A percentile compares a stretch with the other conserved stretches of the same genome.
Evolutionary conservation across 2,329 filamentous ascomycete species (phyloP).

Genomic region (Diaporthe aspalathi): DNA sequence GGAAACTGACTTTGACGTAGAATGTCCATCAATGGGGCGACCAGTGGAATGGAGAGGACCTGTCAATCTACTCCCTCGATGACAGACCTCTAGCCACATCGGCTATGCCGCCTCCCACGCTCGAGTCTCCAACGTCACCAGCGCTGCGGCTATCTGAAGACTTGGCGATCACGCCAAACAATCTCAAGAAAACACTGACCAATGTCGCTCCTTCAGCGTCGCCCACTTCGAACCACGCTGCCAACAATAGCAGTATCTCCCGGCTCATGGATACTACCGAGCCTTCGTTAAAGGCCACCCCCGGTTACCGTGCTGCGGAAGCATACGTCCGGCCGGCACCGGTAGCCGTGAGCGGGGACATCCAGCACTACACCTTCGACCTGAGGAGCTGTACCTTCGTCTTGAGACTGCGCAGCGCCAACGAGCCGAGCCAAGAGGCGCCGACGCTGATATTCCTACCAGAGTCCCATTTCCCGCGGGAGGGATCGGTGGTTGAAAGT

Average conservation of each 20-base stretch:
- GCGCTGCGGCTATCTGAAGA: conserved; percentile 51
- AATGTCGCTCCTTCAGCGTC: conserved; percentile 69
- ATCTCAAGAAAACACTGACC: conserved; percentile 79
- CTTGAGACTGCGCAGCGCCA: conserved; percentile 73
- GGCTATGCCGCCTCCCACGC: conserved; percentile 40
- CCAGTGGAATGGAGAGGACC: conserved; percentile 96
- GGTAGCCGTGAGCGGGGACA: conserved; percentile 76
- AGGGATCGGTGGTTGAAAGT: conserved; percentile 77
- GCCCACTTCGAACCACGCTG: conserved; percentile 56
- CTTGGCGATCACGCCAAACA: conserved; percentile 75
- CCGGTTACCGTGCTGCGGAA: conserved; percentile 89
- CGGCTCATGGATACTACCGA: conserved; percentile 52
- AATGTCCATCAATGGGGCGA: conserved; percentile 93
- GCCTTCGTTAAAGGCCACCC: conserved; percentile 65
- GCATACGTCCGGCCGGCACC: conserved; percentile 91
- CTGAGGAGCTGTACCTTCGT: conserved; percentile 82
- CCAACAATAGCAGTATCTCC: not conserved
- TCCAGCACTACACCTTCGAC: conserved; percentile 83
- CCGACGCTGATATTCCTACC: conserved; percentile 90
- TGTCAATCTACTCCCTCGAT: conserved; percentile 89
- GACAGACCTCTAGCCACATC: conserved; percentile 74
- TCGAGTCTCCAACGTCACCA: conserved; percentile 51
- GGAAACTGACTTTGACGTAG: conserved; percentile 49
- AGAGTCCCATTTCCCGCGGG: conserved; percentile 89
- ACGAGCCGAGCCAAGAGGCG: conserved; percentile 63